These are phyloP conservation scores for Rhizopus sp. DNA, from an alignment of 371 early-diverging fungal genomes.

Conservation along the genomic window DNA sequence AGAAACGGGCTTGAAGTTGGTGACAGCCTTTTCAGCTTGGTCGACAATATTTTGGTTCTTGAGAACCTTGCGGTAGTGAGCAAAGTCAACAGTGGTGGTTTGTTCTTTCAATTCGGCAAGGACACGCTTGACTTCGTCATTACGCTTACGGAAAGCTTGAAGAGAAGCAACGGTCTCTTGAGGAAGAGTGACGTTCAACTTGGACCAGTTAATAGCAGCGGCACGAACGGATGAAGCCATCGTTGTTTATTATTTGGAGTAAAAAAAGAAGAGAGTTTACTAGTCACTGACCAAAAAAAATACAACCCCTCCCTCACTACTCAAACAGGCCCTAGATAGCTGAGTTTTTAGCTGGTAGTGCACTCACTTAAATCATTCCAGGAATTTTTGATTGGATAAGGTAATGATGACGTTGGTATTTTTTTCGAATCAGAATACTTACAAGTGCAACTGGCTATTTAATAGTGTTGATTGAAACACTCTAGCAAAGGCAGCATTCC, in stretches of 20 bases:
- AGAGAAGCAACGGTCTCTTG: slow-evolving; percentile 89
- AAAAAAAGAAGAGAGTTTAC: slow-evolving; percentile 12
- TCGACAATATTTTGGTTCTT: slow-evolving; percentile 90
- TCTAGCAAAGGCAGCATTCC: no score
- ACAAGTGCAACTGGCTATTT: no score
- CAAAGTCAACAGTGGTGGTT: slow-evolving; percentile 84
- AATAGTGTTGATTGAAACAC: no score
- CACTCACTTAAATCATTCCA: no score
- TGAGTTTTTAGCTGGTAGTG: no score
- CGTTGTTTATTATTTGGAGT: slow-evolving; percentile 6
- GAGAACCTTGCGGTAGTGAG: slow-evolving; percentile 80
- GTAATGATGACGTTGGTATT: no score
- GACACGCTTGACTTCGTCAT: slow-evolving; percentile 86
- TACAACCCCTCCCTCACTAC: no score
- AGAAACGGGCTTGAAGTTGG: slow-evolving; percentile 79
- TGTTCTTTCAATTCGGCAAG: slow-evolving; percentile 84
- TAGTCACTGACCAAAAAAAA: no score
- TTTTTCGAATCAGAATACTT: no score
- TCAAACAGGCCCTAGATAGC: no score
- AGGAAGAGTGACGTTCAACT: slow-evolving; percentile 80
- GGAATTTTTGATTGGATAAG: no score
- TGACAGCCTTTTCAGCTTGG: slow-evolving; percentile 85
- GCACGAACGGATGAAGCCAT: slow-evolving; percentile 52
- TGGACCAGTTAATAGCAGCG: slow-evolving; percentile 88
- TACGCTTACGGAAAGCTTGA: slow-evolving; percentile 92